Percentiles rank a stretch among this genome's conserved stretches.
Conservation (phyloP, 2,329 filamentous ascomycete species). For the Fusarium keratoplasticum region DNA sequence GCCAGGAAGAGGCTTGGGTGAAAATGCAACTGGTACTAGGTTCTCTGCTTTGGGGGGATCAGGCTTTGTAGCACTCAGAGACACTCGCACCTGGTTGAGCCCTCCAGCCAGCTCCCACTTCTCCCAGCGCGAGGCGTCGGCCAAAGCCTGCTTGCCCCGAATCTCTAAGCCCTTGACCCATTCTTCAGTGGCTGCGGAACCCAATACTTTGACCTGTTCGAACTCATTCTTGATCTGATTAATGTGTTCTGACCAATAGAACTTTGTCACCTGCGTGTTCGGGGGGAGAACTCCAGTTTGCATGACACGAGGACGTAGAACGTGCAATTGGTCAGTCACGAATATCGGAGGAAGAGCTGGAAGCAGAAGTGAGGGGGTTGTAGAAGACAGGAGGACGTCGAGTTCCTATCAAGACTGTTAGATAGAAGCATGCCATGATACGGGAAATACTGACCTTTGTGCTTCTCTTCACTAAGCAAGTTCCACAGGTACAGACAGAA, state of each 20-base stretch:
- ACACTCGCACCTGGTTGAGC: conserved; percentile 51
- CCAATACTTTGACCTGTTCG: conserved; percentile 71
- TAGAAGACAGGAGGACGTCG: conserved; percentile 73
- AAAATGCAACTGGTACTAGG: not conserved
- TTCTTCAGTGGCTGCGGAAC: conserved; percentile 76
- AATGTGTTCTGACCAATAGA: conserved; percentile 73
- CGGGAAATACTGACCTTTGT: conserved; percentile 69
- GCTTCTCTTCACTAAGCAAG: conserved; percentile 70
- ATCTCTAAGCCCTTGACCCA: conserved; percentile 81
- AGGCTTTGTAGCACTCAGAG: conserved; percentile 3
- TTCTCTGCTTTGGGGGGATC: not conserved
- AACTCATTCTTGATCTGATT: conserved; percentile 72
- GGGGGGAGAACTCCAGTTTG: conserved; percentile 61
- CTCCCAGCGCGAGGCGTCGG: conserved; percentile 77
- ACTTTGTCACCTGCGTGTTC: conserved; percentile 69
- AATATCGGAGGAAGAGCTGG: conserved; percentile 78
- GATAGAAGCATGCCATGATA: conserved; percentile 34
- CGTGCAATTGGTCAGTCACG: conserved; percentile 69
- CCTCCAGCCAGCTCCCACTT: conserved; percentile 71
- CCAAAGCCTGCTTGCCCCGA: conserved; percentile 69
- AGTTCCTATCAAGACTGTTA: conserved; percentile 68
- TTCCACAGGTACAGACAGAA: conserved; percentile 72
- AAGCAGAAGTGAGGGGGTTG: conserved; percentile 69
- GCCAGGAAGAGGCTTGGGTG: not conserved
- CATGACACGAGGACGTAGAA: conserved; percentile 67